Evolutionary conservation across 192 early-diverging fungal species (phyloP).

Genomic region (Backusella macrospora): DNA sequence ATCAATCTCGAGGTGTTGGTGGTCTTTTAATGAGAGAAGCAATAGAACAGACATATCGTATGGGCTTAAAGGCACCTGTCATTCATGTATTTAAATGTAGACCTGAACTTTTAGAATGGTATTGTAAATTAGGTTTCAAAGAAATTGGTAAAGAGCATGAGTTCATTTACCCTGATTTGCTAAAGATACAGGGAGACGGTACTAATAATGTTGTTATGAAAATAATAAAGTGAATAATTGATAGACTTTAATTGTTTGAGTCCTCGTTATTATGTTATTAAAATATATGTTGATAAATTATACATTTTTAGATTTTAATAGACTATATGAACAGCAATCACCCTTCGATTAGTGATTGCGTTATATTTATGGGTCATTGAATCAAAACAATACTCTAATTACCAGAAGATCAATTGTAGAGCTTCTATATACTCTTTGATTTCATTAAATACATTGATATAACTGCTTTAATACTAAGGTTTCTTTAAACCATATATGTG

Average conservation of each 20-base stretch:
- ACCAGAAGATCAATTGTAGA: background rate
- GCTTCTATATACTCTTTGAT: background rate
- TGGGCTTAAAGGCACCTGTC: background rate
- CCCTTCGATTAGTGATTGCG: background rate
- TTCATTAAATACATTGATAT: background rate
- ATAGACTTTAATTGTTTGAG: too few species aligned
- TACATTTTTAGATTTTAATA: too few species aligned
- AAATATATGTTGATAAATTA: too few species aligned
- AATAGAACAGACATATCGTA: background rate
- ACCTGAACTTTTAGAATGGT: background rate
- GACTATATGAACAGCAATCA: background rate
- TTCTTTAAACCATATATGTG: background rate
- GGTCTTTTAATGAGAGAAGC: background rate
- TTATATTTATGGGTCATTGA: background rate
- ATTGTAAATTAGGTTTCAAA: background rate
- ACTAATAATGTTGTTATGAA: background rate
- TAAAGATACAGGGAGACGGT: background rate
- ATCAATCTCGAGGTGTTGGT: constrained; percentile 4
- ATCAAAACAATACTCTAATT: background rate
- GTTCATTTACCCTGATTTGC: background rate
- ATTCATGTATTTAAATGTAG: constrained; percentile 11
- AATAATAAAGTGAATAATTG: background rate
- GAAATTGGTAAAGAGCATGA: background rate
- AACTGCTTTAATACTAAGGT: background rate
- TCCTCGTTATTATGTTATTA: too few species aligned